Evolutionary conservation across 805 yeast genomes (phyloP).

Genomic region (Blastobotrys attinorum): DNA sequence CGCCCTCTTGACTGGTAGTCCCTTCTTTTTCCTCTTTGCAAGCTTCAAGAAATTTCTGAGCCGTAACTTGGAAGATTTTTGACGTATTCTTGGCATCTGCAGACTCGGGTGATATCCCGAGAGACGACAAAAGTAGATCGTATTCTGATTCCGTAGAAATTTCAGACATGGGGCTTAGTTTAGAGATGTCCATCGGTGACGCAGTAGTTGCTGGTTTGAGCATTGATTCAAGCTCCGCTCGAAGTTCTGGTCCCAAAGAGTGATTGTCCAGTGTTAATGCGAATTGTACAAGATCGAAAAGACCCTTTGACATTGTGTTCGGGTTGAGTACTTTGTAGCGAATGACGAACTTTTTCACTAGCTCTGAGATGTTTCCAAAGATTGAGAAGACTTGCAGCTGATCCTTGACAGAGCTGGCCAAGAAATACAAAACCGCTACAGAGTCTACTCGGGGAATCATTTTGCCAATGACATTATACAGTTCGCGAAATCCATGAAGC

Average conservation of each 20-base stretch:
- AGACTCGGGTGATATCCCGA: conserved; percentile 6
- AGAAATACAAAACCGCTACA: conserved; percentile 40
- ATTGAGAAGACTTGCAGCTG: conserved; percentile 16
- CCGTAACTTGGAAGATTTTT: conserved; percentile 7
- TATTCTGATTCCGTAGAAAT: neutral
- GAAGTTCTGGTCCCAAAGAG: conserved; percentile 7
- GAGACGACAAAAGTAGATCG: conserved; percentile 1
- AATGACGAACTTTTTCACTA: conserved; percentile 14
- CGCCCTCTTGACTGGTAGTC: no score
- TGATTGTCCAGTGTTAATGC: conserved; percentile 5
- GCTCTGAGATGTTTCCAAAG: conserved; percentile 15
- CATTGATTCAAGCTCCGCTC: conserved; percentile 17
- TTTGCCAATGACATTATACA: conserved; percentile 31
- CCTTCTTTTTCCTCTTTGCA: conserved; percentile 7
- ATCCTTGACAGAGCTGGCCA: conserved; percentile 22
- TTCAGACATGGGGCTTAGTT: conserved; percentile 24
- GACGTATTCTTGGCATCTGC: conserved; percentile 8
- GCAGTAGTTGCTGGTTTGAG: conserved; percentile 11
- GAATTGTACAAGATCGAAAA: conserved; percentile 19
- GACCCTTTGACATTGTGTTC: conserved; percentile 17
- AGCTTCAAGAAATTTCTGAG: conserved; percentile 11
- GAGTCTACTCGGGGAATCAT: conserved; percentile 50
- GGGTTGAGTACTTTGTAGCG: conserved; percentile 13
- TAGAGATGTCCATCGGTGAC: conserved; percentile 15
- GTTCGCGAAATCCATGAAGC: conserved; percentile 30